Percentiles rank a stretch among this genome's conserved stretches.
These are phyloP conservation scores for Monilinia fructigena DNA, from an alignment of 2,329 filamentous ascomycete genomes.

Conservation along the genomic window DNA sequence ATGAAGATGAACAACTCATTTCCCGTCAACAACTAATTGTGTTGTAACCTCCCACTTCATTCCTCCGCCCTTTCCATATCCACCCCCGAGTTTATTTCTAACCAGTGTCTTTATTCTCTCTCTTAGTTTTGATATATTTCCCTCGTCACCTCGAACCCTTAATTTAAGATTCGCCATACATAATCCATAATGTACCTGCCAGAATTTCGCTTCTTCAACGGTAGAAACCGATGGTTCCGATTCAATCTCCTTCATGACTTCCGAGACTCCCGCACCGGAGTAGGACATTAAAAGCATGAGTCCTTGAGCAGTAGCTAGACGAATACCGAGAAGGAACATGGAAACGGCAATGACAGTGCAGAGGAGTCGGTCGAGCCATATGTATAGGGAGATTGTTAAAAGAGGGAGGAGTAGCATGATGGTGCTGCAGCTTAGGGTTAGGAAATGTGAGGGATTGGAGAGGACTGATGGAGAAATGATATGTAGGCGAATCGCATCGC, in stretches of 20 bases:
- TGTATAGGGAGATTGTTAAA: slow-evolving; percentile 75
- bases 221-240: slow-evolving; percentile 71
- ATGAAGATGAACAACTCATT: slow-evolving; percentile 16
- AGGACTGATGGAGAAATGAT: slow-evolving; percentile 77
- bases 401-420: slow-evolving; percentile 79
- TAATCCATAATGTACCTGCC: slow-evolving; percentile 96
- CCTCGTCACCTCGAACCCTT: slow-evolving; percentile 63
- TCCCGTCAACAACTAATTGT: slow-evolving; percentile 55
- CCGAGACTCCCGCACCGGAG: slow-evolving; percentile 41
- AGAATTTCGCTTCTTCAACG: slow-evolving; percentile 91
- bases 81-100: slow-evolving; percentile 81
- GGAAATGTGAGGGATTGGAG: slow-evolving; percentile 90
- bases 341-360: slow-evolving; percentile 77
- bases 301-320: slow-evolving; percentile 81
- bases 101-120: slow-evolving; percentile 76
- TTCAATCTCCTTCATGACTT: slow-evolving; percentile 82
- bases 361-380: slow-evolving; percentile 79
- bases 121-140: slow-evolving; percentile 68
- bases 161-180: slow-evolving; percentile 94
- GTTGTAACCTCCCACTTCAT: slow-evolving; percentile 92
- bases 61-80: slow-evolving; percentile 75
- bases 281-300: slow-evolving; percentile 97
- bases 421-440: slow-evolving; percentile 83
- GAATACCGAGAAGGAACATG: slow-evolving; percentile 85
- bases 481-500: slow-evolving; percentile 86